Percentiles rank a stretch among this genome's conserved stretches.
Conservation (phyloP, 2,329 filamentous ascomycete genomes). For the Colletotrichum tabaci region DNA sequence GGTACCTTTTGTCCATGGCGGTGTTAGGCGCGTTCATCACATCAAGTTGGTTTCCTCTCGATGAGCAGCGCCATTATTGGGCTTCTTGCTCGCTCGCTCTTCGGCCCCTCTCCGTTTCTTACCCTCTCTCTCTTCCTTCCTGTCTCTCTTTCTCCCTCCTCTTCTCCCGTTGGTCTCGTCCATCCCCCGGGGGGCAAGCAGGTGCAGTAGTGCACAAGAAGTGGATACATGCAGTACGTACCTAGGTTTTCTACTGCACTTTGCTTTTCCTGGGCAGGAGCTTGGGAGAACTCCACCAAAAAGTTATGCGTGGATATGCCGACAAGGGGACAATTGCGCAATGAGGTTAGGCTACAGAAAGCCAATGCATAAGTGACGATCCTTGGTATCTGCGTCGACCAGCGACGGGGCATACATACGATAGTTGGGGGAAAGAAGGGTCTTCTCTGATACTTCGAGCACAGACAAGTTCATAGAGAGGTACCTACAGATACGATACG, state of each 20-base stretch:
- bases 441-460: constrained; percentile 3
- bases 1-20: constrained; percentile 3
- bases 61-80: neutral
- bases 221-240: constrained; percentile 9
- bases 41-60: constrained; percentile 19
- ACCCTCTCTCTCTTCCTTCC: neutral
- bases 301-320: constrained; percentile 41
- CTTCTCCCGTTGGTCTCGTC: constrained; percentile 13
- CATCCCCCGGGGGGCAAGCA: neutral
- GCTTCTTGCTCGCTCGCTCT: neutral
- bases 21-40: constrained; percentile 25
- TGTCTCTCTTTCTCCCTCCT: constrained; percentile 7
- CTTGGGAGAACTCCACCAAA: constrained; percentile 28
- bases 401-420: neutral
- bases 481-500: neutral
- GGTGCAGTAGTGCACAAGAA: constrained; percentile 14
- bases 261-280: constrained; percentile 34
- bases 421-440: neutral
- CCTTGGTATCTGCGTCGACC: constrained; percentile 22
- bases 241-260: neutral
- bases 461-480: neutral
- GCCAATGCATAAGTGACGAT: constrained; percentile 22
- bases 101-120: constrained; percentile 3
- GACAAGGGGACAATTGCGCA: constrained; percentile 36
- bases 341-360: constrained; percentile 26